A percentile compares a stretch with the other conserved stretches of the same genome.
Evolutionary conservation across 192 early-diverging fungal species (phyloP).

Genomic region (Gaertneriomyces sp.): DNA sequence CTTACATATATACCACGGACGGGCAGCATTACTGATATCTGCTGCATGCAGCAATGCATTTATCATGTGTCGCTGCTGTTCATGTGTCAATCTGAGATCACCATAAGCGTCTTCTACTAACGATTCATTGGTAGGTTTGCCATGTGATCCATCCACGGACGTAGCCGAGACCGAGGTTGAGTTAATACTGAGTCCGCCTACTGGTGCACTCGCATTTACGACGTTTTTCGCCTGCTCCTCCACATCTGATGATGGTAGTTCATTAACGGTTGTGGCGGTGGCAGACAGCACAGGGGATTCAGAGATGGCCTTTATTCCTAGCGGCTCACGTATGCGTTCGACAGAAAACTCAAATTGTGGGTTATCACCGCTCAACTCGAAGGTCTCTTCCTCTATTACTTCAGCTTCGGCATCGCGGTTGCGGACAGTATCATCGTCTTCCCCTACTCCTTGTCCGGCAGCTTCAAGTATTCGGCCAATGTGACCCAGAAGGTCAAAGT

Average conservation of each 20-base stretch:
- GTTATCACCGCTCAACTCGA: neutral
- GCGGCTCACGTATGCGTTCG: too few species aligned
- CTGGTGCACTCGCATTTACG: neutral
- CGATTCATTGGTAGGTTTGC: too few species aligned
- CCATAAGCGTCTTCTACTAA: too few species aligned
- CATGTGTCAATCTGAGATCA: conserved; percentile 5
- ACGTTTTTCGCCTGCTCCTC: too few species aligned
- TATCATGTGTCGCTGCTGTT: conserved; percentile 29
- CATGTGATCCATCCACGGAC: too few species aligned
- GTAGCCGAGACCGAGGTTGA: neutral
- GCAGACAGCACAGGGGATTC: neutral
- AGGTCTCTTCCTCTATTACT: neutral
- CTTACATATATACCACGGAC: conserved; percentile 81
- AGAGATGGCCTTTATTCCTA: neutral
- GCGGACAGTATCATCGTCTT: conserved; percentile 8
- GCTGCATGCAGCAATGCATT: conserved; percentile 81
- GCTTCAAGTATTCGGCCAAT: conserved; percentile 32
- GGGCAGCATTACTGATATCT: conserved; percentile 83
- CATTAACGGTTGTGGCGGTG: neutral
- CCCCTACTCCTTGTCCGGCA: conserved; percentile 21
- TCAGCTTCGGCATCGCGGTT: too few species aligned
- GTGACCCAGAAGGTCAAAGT: conserved; percentile 67
- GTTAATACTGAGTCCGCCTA: neutral
- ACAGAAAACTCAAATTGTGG: neutral
- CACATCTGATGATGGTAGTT: neutral